A percentile compares a stretch with the other conserved stretches of the same genome.
phyloP scores from a whole-genome alignment of 2,329 filamentous ascomycete genomes.

The Westerdykella aurantiaca region DNA sequence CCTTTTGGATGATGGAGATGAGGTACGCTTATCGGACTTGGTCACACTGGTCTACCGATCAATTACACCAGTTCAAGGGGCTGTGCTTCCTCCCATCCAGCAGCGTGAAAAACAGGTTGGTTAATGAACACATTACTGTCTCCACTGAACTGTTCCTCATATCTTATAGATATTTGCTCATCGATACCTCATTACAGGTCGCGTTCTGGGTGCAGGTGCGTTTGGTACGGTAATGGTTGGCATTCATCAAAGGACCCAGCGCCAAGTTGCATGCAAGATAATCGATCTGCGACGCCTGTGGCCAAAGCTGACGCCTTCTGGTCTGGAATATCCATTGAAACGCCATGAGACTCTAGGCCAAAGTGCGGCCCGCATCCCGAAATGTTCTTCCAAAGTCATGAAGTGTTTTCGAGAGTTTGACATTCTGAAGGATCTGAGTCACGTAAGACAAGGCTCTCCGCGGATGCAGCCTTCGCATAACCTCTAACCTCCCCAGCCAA shows the following conservation, averaged over 20 bases:
- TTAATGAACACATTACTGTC: conserved; percentile 17
- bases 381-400: conserved; percentile 7
- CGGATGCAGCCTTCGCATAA: background rate
- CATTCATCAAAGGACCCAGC: conserved; percentile 46
- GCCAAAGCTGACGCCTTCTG: conserved; percentile 1
- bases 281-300: conserved; percentile 44
- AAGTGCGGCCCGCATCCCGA: too few species aligned
- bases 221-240: conserved; percentile 53
- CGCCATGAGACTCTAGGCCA: background rate
- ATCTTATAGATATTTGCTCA: conserved; percentile 41
- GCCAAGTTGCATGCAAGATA: conserved; percentile 65
- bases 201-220: conserved; percentile 50
- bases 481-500: conserved; percentile 41
- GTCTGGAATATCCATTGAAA: conserved; percentile 3
- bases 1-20: conserved; percentile 42
- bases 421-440: conserved; percentile 49
- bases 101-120: conserved; percentile 34
- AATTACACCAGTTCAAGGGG: conserved; percentile 7
- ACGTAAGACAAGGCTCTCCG: conserved; percentile 37
- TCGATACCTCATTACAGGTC: conserved; percentile 46
- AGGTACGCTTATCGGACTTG: conserved; percentile 30
- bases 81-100: conserved; percentile 18
- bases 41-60: conserved; percentile 24
- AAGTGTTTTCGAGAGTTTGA: conserved; percentile 40
- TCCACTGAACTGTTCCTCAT: conserved; percentile 3